Base-by-base conservation (phyloP, 345 rosid species). In the Hirschfeldia incana region DNA sequence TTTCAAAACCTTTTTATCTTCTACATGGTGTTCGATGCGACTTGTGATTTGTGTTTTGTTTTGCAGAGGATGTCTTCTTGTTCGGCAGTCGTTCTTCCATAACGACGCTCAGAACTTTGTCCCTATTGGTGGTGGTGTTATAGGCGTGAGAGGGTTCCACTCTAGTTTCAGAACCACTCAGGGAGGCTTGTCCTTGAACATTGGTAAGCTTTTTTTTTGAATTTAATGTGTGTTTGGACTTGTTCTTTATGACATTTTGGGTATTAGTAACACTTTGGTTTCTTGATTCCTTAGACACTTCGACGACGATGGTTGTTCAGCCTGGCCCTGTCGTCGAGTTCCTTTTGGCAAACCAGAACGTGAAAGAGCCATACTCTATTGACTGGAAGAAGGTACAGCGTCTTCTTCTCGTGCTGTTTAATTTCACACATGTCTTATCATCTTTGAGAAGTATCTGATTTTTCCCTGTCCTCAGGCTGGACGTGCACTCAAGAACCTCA, bases 61-160 rank as follows among this genome's bases (percentile, higher is more conserved):
- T 75, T 84, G 72, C 79, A 95, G 98, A 84, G 97, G 98, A 55
- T 95, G 99, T 83, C 93, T 76, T 53, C 85, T 82, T 29, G 85
- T 82, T 49, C 82, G 82, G 42, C 85, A 82, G 13, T 82, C 82
- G 0, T 78, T 78, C 17, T 82, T 82, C 0, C 82, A 82, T 60
- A 65, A 74, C 13, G 80, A 82, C 3, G 30, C 33, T 1, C 4
- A 8, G 1, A 82, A 82, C 30, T 78, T 64, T 59, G 70, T 68
- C 8, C 11, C 27, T 1, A 70, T 82, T 0, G 82, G 85, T 37
- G 82, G 77, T 69, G 82, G 85, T 58, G 80, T 82, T 15, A 5
- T 61, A 11, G 82, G 85, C 26, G 72, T 75, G 8, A 82, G 80
- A 71, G 85, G 85, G 8, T 82, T 70, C 53, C 85, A 82, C 15